Conservation (phyloP, 352 stramenopile species). For the Phytophthora gonapodyides region DNA sequence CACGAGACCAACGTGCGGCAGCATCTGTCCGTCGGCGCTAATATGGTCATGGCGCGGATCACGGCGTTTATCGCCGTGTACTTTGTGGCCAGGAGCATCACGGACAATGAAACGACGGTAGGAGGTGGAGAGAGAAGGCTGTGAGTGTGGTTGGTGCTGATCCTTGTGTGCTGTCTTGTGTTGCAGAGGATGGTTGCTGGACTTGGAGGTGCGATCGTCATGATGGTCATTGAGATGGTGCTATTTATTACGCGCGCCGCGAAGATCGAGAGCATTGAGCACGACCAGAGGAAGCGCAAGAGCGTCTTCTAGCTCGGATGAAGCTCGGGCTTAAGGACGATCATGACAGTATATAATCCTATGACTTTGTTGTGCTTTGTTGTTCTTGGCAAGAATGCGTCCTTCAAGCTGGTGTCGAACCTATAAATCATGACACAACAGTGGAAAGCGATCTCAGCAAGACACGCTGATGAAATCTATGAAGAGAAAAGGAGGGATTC, state of each 20-base stretch:
- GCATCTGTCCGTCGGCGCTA: constrained; percentile 82
- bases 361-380: not conserved
- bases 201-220: constrained; percentile 71
- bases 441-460: no score
- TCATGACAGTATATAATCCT: no score
- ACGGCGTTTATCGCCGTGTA: constrained; percentile 84
- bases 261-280: constrained; percentile 70
- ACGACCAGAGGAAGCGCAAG: constrained; percentile 43
- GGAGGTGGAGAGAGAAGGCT: not conserved
- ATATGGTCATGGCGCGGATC: constrained; percentile 85
- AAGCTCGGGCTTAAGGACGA: not conserved
- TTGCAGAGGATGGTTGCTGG: constrained; percentile 66
- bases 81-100: constrained; percentile 68
- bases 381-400: not conserved
- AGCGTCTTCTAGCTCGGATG: constrained; percentile 37
- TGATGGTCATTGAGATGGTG: constrained; percentile 91
- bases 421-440: no score
- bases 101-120: constrained; percentile 74
- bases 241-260: constrained; percentile 79
- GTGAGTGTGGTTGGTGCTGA: constrained; percentile 9
- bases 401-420: no score
- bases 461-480: no score
- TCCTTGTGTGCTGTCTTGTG: constrained; percentile 7
- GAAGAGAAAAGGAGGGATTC: no score
- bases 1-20: constrained; percentile 72